Evolutionary conservation across 495 filamentous ascomycete species (phyloP).

Genomic region (Xylaria flabelliformis): DNA sequence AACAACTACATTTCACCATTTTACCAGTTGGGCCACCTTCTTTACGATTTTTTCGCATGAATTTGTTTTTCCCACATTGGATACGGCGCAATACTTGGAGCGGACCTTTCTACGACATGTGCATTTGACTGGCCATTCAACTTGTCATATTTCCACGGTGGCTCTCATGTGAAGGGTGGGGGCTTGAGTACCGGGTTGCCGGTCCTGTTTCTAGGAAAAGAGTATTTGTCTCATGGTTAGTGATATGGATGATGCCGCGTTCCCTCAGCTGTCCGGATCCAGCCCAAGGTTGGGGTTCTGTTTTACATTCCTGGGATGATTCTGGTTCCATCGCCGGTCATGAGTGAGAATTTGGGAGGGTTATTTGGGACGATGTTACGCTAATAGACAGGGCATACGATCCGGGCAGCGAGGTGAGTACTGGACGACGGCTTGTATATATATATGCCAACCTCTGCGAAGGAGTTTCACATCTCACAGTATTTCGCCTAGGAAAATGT

Average conservation of each 20-base stretch:
- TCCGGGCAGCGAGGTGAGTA: constrained; percentile 60
- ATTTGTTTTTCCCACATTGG: constrained; percentile 39
- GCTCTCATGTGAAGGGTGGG: constrained; percentile 38
- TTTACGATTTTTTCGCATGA: constrained; percentile 36
- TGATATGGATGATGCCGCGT: constrained; percentile 39
- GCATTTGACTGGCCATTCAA: constrained; percentile 43
- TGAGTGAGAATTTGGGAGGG: constrained; percentile 40
- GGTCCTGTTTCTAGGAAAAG: constrained; percentile 24
- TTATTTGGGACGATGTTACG: constrained; percentile 37
- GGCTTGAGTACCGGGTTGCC: constrained; percentile 18
- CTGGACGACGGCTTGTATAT: constrained; percentile 52
- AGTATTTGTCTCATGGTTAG: constrained; percentile 37
- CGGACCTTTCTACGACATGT: constrained; percentile 41
- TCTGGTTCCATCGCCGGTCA: constrained; percentile 37
- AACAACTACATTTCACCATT: constrained; percentile 24
- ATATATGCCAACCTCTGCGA: constrained; percentile 50
- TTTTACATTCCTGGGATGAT: constrained; percentile 35
- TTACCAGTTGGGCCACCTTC: constrained; percentile 18
- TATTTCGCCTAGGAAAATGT: constrained; percentile 31
- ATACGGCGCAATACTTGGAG: constrained; percentile 42
- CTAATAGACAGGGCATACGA: constrained; percentile 47
- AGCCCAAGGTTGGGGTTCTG: constrained; percentile 38
- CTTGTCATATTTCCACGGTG: constrained; percentile 38
- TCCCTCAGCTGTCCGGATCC: constrained; percentile 46
- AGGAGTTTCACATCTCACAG: constrained; percentile 42